These are phyloP conservation scores for Gardenia jasminoides DNA, from an alignment of 257 asterid species.

Conservation along the genomic window DNA sequence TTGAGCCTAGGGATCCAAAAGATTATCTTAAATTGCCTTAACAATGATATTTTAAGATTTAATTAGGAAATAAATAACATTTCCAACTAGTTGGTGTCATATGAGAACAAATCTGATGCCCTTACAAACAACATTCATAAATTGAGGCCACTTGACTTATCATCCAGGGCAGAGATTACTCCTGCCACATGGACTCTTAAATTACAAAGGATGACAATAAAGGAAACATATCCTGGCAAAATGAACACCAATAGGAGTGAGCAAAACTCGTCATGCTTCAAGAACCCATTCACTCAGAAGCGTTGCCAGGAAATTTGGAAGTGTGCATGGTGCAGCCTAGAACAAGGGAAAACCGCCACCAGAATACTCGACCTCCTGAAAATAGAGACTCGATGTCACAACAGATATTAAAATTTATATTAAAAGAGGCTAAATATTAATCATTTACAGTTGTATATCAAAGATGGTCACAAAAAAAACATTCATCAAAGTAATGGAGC, in stretches of 20 bases:
- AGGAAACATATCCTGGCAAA: neutral
- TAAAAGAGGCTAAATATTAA: neutral
- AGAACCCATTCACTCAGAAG: neutral
- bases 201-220: neutral
- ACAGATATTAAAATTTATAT: neutral
- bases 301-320: neutral
- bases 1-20: neutral
- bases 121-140: neutral
- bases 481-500: neutral
- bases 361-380: conserved; percentile 91
- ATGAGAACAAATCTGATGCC: neutral
- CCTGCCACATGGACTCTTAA: neutral
- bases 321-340: conserved; percentile 22
- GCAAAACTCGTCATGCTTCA: neutral
- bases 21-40: neutral
- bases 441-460: neutral
- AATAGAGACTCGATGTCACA: conserved; percentile 1
- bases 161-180: neutral
- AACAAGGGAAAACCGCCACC: conserved; percentile 78
- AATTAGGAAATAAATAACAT: neutral
- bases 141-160: neutral
- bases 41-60: too few species aligned
- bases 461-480: neutral
- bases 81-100: neutral
- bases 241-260: neutral